Base-by-base conservation (phyloP, 2,329 filamentous ascomycete genomes). In the Daldinia sp. region DNA sequence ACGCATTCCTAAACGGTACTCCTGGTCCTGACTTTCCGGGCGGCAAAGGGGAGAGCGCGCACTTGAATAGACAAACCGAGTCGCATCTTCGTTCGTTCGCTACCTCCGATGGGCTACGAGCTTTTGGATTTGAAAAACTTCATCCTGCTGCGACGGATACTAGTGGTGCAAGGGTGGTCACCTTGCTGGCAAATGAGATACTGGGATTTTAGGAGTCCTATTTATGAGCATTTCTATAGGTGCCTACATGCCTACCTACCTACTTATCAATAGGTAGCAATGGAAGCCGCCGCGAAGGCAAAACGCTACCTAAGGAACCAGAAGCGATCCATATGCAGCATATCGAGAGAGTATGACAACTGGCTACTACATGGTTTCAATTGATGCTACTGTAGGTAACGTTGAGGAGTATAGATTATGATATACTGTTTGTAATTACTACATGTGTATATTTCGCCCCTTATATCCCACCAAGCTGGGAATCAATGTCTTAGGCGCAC, bases 21-120 rank as follows among this genome's bases (percentile, higher is more conserved):
- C 89, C 89, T 0, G 85, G 83, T 0, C 89, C 88, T 27, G 90
- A 93, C 69, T 92, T 92, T 72, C 89, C 89, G 0, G 89, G 89
- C 1, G 91, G 91, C 0, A 79, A 83, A 51, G 91, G 91, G 4
- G 91, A 93, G 75, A 78, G 80, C 13, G 76, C 76, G 17, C 85
- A 87, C 63, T 70, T 82, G 29, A 81, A 77, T 10, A 76, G 85
- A 17, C 80, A 82, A 1, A 79, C 77, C 1, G 77, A 77, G 47
- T 73, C 75, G 1, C 76, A 76, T 61, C 67, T 82, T 23, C 74
- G 74, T 27, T 66, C 64, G 11, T 74, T 76, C 61, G 68, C 75
- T 2, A 70, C 72, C 19, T 61, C 61, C 0, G 69, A 73, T 4
- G 82, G 80, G 1, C 66, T 78, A 37, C 77, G 76, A 59, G 78